These are phyloP conservation scores for Chaetomium strumarium DNA, from an alignment of 2,329 filamentous ascomycete genomes.

Conservation along the genomic window DNA sequence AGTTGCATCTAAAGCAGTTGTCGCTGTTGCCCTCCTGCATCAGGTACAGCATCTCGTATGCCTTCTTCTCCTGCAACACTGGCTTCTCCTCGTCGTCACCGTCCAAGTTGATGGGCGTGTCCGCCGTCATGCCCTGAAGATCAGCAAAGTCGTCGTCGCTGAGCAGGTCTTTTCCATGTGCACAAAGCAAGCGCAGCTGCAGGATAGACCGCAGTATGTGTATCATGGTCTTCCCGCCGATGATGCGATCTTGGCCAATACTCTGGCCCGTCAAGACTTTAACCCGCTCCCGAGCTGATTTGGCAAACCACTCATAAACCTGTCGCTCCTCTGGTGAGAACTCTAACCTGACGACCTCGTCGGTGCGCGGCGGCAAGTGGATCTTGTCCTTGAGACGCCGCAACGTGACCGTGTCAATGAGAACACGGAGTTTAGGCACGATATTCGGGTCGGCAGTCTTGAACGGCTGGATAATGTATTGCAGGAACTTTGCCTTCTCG, in stretches of 20 bases:
- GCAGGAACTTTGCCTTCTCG: conserved; percentile 66
- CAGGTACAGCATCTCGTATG: conserved; percentile 78
- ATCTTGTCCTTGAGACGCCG: conserved; percentile 90
- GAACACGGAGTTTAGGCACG: conserved; percentile 74
- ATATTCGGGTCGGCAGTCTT: conserved; percentile 81
- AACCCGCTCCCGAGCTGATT: conserved; percentile 74
- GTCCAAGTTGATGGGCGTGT: conserved; percentile 84
- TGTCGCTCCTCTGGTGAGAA: conserved; percentile 70
- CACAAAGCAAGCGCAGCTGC: conserved; percentile 82
- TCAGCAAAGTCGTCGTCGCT: conserved; percentile 75
- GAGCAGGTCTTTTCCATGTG: conserved; percentile 87
- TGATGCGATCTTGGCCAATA: conserved; percentile 51
- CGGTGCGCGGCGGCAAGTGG: conserved; percentile 67
- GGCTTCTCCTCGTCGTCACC: conserved; percentile 63
- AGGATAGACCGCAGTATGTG: conserved; percentile 90
- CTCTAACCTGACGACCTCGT: conserved; percentile 65
- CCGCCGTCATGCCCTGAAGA: conserved; percentile 73
- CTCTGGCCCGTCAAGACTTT: conserved; percentile 60
- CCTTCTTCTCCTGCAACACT: conserved; percentile 61
- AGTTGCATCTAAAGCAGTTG: conserved; percentile 63
- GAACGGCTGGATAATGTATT: conserved; percentile 78
- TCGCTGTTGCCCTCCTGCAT: conserved; percentile 79
- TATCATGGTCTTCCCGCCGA: conserved; percentile 84
- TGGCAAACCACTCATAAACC: conserved; percentile 80
- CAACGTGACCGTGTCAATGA: conserved; percentile 92